These are phyloP conservation scores for Amborella trichopoda DNA, from an alignment of 164 flowering plant genomes.

Conservation along the genomic window DNA sequence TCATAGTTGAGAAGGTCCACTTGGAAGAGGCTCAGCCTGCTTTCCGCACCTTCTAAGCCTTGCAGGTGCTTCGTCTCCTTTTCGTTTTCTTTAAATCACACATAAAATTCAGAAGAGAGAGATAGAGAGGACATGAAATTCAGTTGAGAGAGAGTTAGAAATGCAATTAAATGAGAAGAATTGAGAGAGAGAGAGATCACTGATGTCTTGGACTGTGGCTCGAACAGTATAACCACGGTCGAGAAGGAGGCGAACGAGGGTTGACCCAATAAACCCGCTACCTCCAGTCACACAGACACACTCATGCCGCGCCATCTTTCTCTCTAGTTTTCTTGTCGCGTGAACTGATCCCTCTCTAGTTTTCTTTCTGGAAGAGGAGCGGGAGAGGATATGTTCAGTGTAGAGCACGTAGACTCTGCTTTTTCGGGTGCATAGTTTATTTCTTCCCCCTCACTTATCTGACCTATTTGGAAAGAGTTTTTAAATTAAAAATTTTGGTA, in stretches of 20 bases:
- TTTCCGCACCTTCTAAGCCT: constrained; percentile 48
- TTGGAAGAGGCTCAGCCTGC: constrained; percentile 66
- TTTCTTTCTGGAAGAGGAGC: too few relatives aligned
- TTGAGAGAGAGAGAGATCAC: constrained; percentile 3
- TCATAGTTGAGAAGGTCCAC: constrained; percentile 72
- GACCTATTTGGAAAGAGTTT: too few relatives aligned
- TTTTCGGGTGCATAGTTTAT: too few relatives aligned
- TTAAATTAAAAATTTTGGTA: too few relatives aligned
- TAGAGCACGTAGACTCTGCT: too few relatives aligned
- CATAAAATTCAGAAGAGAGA: background rate
- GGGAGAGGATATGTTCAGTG: too few relatives aligned
- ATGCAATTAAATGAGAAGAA: background rate
- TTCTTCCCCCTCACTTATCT: too few relatives aligned
- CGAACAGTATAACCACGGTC: constrained; percentile 22
- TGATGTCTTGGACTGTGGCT: constrained; percentile 22
- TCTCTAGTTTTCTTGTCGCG: background rate
- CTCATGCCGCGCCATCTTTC: background rate
- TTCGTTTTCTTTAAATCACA: constrained; percentile 41
- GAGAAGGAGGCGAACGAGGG: constrained; percentile 21
- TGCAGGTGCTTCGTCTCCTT: constrained; percentile 69
- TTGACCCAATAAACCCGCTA: constrained; percentile 25
- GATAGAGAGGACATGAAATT: background rate
- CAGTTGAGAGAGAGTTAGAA: background rate
- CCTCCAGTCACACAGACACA: constrained; percentile 26
- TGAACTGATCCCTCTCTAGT: too few relatives aligned